phyloP scores from a whole-genome alignment of 495 filamentous ascomycete genomes.

The Tuber aestivum region DNA sequence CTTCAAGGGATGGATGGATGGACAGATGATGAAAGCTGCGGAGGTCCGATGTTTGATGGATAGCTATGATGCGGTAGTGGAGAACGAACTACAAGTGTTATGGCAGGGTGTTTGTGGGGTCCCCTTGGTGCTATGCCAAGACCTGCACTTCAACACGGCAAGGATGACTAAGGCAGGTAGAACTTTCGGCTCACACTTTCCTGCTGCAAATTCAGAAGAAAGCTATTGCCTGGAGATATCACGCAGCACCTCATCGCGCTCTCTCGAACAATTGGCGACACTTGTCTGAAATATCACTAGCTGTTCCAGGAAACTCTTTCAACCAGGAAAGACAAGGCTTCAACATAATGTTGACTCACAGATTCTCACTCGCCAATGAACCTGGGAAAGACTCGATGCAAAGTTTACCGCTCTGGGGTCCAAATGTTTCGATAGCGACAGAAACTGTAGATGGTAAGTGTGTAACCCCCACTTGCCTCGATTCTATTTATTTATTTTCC shows the following conservation, averaged over 20 bases:
- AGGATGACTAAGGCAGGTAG: neutral
- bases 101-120: neutral
- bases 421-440: neutral
- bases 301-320: neutral
- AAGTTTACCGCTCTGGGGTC: neutral
- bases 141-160: neutral
- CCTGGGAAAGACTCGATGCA: neutral
- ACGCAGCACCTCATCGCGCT: neutral
- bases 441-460: neutral
- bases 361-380: neutral
- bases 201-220: neutral
- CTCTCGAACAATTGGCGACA: neutral
- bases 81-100: neutral
- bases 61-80: neutral
- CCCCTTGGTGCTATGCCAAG: neutral
- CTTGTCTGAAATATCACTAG: neutral
- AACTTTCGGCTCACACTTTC: neutral
- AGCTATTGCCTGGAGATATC: neutral
- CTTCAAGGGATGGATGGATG: neutral
- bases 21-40: neutral
- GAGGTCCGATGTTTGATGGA: neutral
- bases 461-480: neutral
- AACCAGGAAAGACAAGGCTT: neutral
- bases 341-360: neutral
- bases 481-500: neutral